Percentiles rank a stretch among this genome's conserved stretches.
Evolutionary conservation across 1,139 yeast genomes (phyloP).

Genomic region (Suhomyces panamericanus): DNA sequence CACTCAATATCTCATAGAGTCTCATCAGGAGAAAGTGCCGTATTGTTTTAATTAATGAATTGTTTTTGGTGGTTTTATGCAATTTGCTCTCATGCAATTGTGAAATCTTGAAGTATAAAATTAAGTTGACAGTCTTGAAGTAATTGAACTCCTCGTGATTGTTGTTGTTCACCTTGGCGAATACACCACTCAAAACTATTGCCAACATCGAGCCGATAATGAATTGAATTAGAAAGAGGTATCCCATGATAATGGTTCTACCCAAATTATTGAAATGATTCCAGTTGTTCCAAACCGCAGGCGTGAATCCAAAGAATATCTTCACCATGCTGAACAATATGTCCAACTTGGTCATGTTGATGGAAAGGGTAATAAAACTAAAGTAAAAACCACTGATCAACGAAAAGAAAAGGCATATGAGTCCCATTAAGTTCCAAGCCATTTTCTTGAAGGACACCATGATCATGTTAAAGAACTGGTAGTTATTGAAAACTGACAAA

Average conservation of each 20-base stretch:
- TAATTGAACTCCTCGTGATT: slow-evolving; percentile 46
- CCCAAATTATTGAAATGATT: slow-evolving; percentile 52
- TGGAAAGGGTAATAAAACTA: slow-evolving; percentile 54
- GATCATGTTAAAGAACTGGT: slow-evolving; percentile 54
- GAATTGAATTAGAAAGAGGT: slow-evolving; percentile 57
- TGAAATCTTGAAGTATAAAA: slow-evolving; percentile 31
- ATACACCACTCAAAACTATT: slow-evolving; percentile 52
- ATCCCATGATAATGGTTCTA: slow-evolving; percentile 49
- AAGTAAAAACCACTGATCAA: slow-evolving; percentile 61
- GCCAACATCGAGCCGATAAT: slow-evolving; percentile 59
- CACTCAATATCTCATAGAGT: slow-evolving; percentile 19
- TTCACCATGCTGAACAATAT: slow-evolving; percentile 58
- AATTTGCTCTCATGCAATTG: slow-evolving; percentile 13
- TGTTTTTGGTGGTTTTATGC: background rate
- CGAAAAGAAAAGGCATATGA: slow-evolving; percentile 51
- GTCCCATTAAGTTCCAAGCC: slow-evolving; percentile 56
- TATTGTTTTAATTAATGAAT: background rate
- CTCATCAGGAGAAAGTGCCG: slow-evolving; percentile 8
- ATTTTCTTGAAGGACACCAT: slow-evolving; percentile 53
- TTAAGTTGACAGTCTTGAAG: slow-evolving; percentile 41
- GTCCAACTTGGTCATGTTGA: slow-evolving; percentile 44
- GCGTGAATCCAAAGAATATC: slow-evolving; percentile 62
- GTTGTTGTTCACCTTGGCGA: slow-evolving; percentile 39
- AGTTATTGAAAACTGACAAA: slow-evolving; percentile 54
- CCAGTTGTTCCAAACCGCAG: slow-evolving; percentile 67